Conservation (phyloP, 495 filamentous ascomycete species). For the Hyaloscypha bicolor region DNA sequence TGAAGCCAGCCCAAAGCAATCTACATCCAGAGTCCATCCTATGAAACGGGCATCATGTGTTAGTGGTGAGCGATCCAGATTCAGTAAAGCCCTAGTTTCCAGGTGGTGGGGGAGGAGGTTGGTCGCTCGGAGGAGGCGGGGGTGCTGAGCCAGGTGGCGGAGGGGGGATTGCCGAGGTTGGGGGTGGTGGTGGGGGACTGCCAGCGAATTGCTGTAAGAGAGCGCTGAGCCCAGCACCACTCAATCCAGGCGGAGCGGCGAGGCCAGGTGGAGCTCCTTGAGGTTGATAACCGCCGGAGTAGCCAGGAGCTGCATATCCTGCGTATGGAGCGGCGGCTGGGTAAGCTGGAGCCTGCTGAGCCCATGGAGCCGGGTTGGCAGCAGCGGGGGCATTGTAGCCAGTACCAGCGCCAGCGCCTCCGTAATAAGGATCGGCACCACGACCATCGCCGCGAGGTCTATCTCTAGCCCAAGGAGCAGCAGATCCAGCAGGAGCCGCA, state of each 20-base stretch:
- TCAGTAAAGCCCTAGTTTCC: slow-evolving; percentile 13
- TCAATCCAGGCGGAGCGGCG: slow-evolving; percentile 61
- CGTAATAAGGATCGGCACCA: slow-evolving; percentile 49
- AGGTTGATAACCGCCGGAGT: slow-evolving; percentile 55
- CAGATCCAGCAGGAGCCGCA: slow-evolving; percentile 33
- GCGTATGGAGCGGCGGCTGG: slow-evolving; percentile 44
- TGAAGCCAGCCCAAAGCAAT: neutral
- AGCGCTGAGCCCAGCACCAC: slow-evolving; percentile 53
- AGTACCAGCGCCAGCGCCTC: no score
- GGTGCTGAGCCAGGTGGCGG: slow-evolving; percentile 70
- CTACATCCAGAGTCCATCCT: neutral
- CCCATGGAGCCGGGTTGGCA: slow-evolving; percentile 66
- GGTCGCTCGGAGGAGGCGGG: slow-evolving; percentile 76
- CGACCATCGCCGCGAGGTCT: slow-evolving; percentile 50
- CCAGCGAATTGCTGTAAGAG: slow-evolving; percentile 69
- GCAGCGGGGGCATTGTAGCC: slow-evolving; percentile 43
- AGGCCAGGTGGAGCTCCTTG: slow-evolving; percentile 65
- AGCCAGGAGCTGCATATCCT: slow-evolving; percentile 42
- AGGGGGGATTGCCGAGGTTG: slow-evolving; percentile 51
- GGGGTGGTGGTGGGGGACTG: slow-evolving; percentile 54
- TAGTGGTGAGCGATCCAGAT: neutral
- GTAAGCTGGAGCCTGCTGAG: slow-evolving; percentile 46
- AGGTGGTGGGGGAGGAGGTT: slow-evolving; percentile 69
- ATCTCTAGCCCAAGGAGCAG: slow-evolving; percentile 61
- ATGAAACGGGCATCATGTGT: neutral